These are phyloP conservation scores for Colletotrichum gigasporum DNA, from an alignment of 2,329 filamentous ascomycete species.

Conservation along the genomic window DNA sequence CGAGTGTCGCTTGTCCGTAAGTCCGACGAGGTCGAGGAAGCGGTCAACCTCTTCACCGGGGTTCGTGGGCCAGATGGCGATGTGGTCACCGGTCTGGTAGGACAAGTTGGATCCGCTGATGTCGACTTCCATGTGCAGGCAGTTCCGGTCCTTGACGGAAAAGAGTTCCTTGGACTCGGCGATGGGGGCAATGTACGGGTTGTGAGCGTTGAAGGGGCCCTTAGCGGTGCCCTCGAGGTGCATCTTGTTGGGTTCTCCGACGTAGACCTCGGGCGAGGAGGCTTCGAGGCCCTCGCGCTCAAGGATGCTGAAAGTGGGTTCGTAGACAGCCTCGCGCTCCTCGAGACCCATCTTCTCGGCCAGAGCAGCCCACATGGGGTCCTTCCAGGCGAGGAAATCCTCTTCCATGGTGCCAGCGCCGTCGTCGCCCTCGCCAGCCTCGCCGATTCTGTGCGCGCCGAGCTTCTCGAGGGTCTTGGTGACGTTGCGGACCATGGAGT, in stretches of 20 bases:
- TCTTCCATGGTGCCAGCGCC: constrained; percentile 99
- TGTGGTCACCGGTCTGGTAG: constrained; percentile 97
- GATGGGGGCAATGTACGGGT: constrained; percentile 96
- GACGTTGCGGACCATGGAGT: constrained; percentile 95
- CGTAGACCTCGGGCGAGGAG: constrained; percentile 84
- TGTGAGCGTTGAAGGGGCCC: constrained; percentile 95
- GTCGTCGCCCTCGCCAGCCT: constrained; percentile 94
- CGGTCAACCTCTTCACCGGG: constrained; percentile 91
- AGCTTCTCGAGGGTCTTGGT: constrained; percentile 83
- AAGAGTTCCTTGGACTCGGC: constrained; percentile 92
- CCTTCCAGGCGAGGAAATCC: constrained; percentile 98
- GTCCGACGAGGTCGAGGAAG: constrained; percentile 81
- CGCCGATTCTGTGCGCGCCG: constrained; percentile 84
- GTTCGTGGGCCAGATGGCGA: constrained; percentile 97
- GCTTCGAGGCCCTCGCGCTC: constrained; percentile 78
- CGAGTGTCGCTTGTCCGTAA: constrained; percentile 78
- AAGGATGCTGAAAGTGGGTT: constrained; percentile 86
- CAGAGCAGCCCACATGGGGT: constrained; percentile 95
- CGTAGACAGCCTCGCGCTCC: constrained; percentile 95
- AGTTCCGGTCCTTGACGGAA: constrained; percentile 89
- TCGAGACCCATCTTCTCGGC: constrained; percentile 86
- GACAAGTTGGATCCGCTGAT: constrained; percentile 87
- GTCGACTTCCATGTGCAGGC: constrained; percentile 94
- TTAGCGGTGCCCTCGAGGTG: constrained; percentile 87
- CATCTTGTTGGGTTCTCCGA: constrained; percentile 96